Percentiles rank a stretch among this genome's conserved stretches.
phyloP scores from a whole-genome alignment of 371 early-diverging fungal species.

The Caulochytrium protostelioides region DNA sequence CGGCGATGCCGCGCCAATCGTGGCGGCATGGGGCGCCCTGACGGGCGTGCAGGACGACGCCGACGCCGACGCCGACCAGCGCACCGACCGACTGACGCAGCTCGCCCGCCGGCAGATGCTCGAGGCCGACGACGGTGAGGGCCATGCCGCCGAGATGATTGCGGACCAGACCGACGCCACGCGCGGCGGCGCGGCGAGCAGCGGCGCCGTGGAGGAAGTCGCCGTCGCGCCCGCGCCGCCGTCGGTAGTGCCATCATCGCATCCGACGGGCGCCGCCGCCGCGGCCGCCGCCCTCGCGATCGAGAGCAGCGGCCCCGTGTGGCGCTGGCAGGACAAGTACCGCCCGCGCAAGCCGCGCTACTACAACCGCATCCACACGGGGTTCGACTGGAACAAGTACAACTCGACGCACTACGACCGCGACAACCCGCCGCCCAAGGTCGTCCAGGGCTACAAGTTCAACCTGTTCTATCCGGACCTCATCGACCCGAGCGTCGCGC shows the following conservation, averaged over 20 bases:
- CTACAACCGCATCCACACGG: conserved; percentile 84
- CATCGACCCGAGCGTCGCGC: conserved; percentile 63
- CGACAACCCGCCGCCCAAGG: conserved; percentile 92
- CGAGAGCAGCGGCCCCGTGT: too few relatives aligned
- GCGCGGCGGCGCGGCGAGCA: conserved; percentile 6
- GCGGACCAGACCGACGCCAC: conserved; percentile 3
- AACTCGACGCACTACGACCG: conserved; percentile 89
- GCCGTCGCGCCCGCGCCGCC: too few relatives aligned
- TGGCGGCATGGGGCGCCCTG: conserved; percentile 26
- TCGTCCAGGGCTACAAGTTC: conserved; percentile 85
- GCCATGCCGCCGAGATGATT: too few relatives aligned
- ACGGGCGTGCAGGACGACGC: conserved; percentile 19
- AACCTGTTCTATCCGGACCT: conserved; percentile 94
- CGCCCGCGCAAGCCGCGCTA: conserved; percentile 81
- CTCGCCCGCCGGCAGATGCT: too few relatives aligned
- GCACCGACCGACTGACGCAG: too few relatives aligned
- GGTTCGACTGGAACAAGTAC: conserved; percentile 96
- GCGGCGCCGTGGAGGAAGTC: conserved; percentile 6
- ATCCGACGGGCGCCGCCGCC: too few relatives aligned
- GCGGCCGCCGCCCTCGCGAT: too few relatives aligned
- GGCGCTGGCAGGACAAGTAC: conserved; percentile 80
- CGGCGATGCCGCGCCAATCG: conserved; percentile 8
- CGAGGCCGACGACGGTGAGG: too few relatives aligned
- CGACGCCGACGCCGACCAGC: too few relatives aligned
- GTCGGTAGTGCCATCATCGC: too few relatives aligned